Evolutionary conservation across 2,329 filamentous ascomycete species (phyloP), one percentile per base, ranked within the genome.

Genomic region (Alternaria gaisen): DNA sequence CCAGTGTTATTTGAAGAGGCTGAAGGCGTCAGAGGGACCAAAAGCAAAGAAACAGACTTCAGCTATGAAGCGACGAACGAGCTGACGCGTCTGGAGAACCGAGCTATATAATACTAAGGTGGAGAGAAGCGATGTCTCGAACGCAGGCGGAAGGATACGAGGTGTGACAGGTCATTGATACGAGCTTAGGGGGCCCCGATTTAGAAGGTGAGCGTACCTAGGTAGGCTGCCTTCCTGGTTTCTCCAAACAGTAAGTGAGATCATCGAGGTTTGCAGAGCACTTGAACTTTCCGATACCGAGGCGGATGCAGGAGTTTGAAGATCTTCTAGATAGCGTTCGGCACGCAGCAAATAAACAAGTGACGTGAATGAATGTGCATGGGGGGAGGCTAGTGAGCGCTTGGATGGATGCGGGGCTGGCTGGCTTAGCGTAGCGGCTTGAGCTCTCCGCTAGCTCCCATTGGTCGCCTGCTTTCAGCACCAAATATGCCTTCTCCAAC

Each of bases 171-270:
- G 3, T 16, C 20, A 50, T 42, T 41, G 20, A 42, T 50, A 50
- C 46, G 46, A 50, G 46, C 14, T 50, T 50, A 38, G 46, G 46
- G 36, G 32, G 30, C 12, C 42, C 12, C 14, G 9, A 50, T 26
- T 32, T 24, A 50, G 46, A 50, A 50, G 46, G 46, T 50, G 46
- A 50, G 42, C 42, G 24, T 28, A 44, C 38, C 38, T 41, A 41
- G 18, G 42, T 24, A 20, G 40, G 41, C 46, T 3, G 30, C 3
- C 2, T 50, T 5, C 46, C 16, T 50, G 36, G 30, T 50, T 6
- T 50, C 46, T 2, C 10, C 36, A 6, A 50, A 50, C 18, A 38
- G 46, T 22, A 50, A 36, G 46, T 32, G 32, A 26, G 46, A 38
- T 50, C 8, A 24, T 38, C 46, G 12, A 36, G 16, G 1, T n/a